Evolutionary conservation across 805 yeast species (phyloP), one percentile per base, ranked within the genome.

Genomic region (Lipomyces anomalus): DNA sequence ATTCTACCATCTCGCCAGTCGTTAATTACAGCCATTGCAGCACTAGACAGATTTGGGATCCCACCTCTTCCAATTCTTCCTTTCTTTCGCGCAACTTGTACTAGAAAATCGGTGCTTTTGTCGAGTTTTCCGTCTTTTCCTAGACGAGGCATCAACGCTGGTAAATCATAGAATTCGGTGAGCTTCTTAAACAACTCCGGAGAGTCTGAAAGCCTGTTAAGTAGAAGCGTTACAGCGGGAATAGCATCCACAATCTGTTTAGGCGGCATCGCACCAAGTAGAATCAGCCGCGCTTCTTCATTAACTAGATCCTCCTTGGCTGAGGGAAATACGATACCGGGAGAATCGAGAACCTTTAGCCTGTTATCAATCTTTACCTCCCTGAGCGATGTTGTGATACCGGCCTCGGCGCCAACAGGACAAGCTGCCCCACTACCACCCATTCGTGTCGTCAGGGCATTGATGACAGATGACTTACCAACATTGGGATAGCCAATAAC

Each of bases 1-100:
- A 92, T 79, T 63, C 92, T 79, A 48, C 98, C 98, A 65, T 89
- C 97, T 68, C 96, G 80, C 97, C 97, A 92, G 67, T 92, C 98
- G 59, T 78, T 86, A 61, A 92, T 72, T 9, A 92, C 82, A 30
- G 84, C 73, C 58, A 76, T 64, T 30, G 94, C 95, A 6, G 97
- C 95, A 53, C 89, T 74, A 48, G 79, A 82, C 52, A 92, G 65
- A 64, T 92, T 88, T 46, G 97, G 95, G 48, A 92, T 67, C 61
- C 98, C 98, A 35, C 96, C 95, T 61, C 78, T 83, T 40, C 95
- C 87, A 53, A 92, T 72, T 66, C 97, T 78, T 47, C 98, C 98
- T 65, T 87, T 80, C 57, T 80, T 78, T 65, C 98, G 81, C 22
- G 97, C 95, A 49, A 92, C 82, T 59, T 88, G 95, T 55, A 92